A percentile compares a stretch with the other conserved stretches of the same genome.
These are phyloP conservation scores for Penicillium parvum DNA, from an alignment of 495 filamentous ascomycete species.

Conservation along the genomic window DNA sequence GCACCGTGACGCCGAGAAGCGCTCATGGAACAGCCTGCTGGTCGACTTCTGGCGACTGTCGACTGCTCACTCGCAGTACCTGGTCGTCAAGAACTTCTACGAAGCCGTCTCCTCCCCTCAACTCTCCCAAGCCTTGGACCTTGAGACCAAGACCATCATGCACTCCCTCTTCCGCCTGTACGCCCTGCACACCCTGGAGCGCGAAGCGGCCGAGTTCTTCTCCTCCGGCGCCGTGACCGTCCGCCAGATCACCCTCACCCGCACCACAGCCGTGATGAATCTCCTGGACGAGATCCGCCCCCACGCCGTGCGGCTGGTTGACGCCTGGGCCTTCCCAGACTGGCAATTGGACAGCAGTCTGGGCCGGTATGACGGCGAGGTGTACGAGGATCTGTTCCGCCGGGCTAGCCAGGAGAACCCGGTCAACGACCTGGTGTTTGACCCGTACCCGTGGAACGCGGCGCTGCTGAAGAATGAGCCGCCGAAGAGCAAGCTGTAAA, in stretches of 20 bases:
- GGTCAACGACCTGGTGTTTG: constrained; percentile 59
- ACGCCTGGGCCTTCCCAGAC: constrained; percentile 65
- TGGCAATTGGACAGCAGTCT: constrained; percentile 65
- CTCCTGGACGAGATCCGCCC: constrained; percentile 63
- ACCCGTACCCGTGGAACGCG: constrained; percentile 61
- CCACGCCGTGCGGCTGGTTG: constrained; percentile 61
- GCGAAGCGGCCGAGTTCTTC: constrained; percentile 63
- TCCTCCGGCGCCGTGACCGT: constrained; percentile 58
- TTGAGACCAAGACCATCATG: constrained; percentile 48
- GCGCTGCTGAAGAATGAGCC: constrained; percentile 52
- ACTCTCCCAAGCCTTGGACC: constrained; percentile 44
- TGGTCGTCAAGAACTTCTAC: constrained; percentile 69
- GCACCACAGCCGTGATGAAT: constrained; percentile 57
- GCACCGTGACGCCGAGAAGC: constrained; percentile 64
- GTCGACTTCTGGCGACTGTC: constrained; percentile 70
- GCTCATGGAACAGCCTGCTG: constrained; percentile 65
- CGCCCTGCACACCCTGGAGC: constrained; percentile 61
- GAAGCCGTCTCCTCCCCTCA: constrained; percentile 53
- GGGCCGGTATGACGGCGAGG: constrained; percentile 60
- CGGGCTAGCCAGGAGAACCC: constrained; percentile 64
- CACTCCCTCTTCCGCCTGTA: constrained; percentile 63
- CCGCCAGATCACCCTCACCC: constrained; percentile 58
- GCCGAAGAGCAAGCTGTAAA: constrained; percentile 39
- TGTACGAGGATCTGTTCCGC: constrained; percentile 66
- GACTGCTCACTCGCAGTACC: constrained; percentile 65